These are phyloP conservation scores for Dothideomycetes sp. DNA, from an alignment of 2,329 filamentous ascomycete species.

Conservation along the genomic window DNA sequence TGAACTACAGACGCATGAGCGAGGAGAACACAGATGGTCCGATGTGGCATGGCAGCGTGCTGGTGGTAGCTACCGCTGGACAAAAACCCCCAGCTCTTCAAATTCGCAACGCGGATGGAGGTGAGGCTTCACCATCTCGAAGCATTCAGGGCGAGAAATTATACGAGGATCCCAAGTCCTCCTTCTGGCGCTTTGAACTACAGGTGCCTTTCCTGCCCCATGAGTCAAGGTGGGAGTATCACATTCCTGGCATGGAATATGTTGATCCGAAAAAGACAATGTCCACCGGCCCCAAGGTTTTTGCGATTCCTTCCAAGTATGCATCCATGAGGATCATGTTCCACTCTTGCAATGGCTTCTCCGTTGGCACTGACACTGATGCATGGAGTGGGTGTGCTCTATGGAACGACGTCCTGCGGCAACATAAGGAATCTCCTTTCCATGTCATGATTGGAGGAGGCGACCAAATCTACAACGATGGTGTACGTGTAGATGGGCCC, in stretches of 20 bases:
- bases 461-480: slow-evolving; percentile 71
- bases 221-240: slow-evolving; percentile 72
- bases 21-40: slow-evolving; percentile 32
- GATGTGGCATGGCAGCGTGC: slow-evolving; percentile 73
- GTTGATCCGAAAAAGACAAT: slow-evolving; percentile 31
- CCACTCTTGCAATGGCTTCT: slow-evolving; percentile 59
- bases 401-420: slow-evolving; percentile 54
- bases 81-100: slow-evolving; percentile 50
- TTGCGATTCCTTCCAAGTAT: slow-evolving; percentile 46
- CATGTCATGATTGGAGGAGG: slow-evolving; percentile 77
- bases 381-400: slow-evolving; percentile 48
- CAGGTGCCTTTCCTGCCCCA: slow-evolving; percentile 56
- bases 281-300: slow-evolving; percentile 30
- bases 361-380: slow-evolving; percentile 52
- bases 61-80: slow-evolving; percentile 69
- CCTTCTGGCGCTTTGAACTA: slow-evolving; percentile 49
- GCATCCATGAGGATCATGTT: slow-evolving; percentile 61
- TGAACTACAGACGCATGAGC: slow-evolving; percentile 70
- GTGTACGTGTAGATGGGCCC: slow-evolving; percentile 74
- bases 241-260: slow-evolving; percentile 55
- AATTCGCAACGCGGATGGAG: slow-evolving; percentile 40
- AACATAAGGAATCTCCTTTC: slow-evolving; percentile 49
- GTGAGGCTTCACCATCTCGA: slow-evolving; percentile 19
- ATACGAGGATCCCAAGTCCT: slow-evolving; percentile 47
- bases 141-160: slow-evolving; percentile 42